Conservation (phyloP, 225 moss, liverwort and hornwort genomes). For the Polytrichum formosum region DNA sequence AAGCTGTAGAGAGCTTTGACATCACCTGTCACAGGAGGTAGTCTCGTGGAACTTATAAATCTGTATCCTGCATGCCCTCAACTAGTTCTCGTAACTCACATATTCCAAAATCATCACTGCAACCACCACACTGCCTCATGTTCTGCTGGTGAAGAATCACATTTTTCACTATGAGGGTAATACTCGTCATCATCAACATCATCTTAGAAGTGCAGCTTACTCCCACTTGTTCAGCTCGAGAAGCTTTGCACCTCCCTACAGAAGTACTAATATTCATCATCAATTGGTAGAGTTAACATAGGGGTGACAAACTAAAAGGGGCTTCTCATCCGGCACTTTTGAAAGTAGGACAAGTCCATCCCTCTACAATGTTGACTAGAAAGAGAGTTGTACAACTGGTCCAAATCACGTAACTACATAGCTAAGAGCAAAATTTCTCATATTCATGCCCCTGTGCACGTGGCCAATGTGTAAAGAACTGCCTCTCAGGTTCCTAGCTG, state of each 20-base stretch:
- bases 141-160: too few species aligned
- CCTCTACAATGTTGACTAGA: not conserved
- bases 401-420: too few species aligned
- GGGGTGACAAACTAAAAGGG: not conserved
- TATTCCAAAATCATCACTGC: not conserved
- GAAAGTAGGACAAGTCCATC: not conserved
- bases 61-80: not conserved
- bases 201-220: too few species aligned
- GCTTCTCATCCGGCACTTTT: conserved; percentile 1
- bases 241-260: not conserved
- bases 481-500: too few species aligned
- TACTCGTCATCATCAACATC: too few species aligned
- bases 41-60: not conserved
- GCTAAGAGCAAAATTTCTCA: too few species aligned
- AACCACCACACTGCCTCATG: not conserved
- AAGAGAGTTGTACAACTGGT: not conserved
- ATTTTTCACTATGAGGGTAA: too few species aligned
- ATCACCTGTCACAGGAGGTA: not conserved
- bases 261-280: conserved; percentile 3
- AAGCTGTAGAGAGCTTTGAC: not conserved
- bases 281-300: not conserved
- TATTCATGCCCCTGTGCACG: too few species aligned
- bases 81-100: not conserved
- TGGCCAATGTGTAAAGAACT: too few species aligned
- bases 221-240: not conserved